These are phyloP conservation scores for Mycena floridula DNA, from an alignment of 768 basidiomycete genomes.

Conservation along the genomic window DNA sequence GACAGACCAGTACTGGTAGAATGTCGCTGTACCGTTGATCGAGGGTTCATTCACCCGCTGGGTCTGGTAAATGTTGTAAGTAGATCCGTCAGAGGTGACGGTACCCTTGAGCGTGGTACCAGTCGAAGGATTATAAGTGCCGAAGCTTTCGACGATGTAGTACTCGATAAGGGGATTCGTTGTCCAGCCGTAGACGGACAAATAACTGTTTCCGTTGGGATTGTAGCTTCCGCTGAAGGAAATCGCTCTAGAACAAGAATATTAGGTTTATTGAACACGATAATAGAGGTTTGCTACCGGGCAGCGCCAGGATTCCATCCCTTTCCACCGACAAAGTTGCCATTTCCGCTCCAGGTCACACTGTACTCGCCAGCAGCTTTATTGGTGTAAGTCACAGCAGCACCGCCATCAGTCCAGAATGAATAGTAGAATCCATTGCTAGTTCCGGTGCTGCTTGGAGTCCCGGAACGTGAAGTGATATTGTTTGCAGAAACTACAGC, in stretches of 20 bases:
- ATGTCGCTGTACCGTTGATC: slow-evolving; percentile 26
- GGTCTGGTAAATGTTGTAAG: slow-evolving; percentile 24
- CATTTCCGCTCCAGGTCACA: slow-evolving; percentile 20
- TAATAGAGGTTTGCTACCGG: slow-evolving; percentile 6
- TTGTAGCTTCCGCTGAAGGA: slow-evolving; percentile 18
- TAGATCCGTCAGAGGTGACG: slow-evolving; percentile 23
- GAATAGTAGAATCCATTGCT: slow-evolving; percentile 25
- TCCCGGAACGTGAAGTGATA: slow-evolving; percentile 7
- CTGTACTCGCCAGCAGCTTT: slow-evolving; percentile 21
- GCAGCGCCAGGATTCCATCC: slow-evolving; percentile 27
- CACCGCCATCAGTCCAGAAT: slow-evolving; percentile 21
- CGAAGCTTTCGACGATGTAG: slow-evolving; percentile 25
- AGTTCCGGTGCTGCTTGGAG: slow-evolving; percentile 19
- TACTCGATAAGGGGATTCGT: slow-evolving; percentile 26
- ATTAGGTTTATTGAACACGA: background rate
- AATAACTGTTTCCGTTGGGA: slow-evolving; percentile 24
- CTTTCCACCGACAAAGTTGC: slow-evolving; percentile 27
- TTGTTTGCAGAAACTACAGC: slow-evolving; percentile 10
- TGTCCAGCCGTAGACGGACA: slow-evolving; percentile 28
- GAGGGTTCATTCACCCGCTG: slow-evolving; percentile 27
- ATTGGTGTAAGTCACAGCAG: slow-evolving; percentile 23
- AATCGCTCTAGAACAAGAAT: slow-evolving; percentile 15
- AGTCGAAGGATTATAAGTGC: slow-evolving; percentile 21
- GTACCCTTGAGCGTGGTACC: slow-evolving; percentile 20
- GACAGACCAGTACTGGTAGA: slow-evolving; percentile 24